Percentiles rank a stretch among this genome's conserved stretches.
Evolutionary conservation across 2,329 filamentous ascomycete species (phyloP).

Genomic region (Neurospora sp.): DNA sequence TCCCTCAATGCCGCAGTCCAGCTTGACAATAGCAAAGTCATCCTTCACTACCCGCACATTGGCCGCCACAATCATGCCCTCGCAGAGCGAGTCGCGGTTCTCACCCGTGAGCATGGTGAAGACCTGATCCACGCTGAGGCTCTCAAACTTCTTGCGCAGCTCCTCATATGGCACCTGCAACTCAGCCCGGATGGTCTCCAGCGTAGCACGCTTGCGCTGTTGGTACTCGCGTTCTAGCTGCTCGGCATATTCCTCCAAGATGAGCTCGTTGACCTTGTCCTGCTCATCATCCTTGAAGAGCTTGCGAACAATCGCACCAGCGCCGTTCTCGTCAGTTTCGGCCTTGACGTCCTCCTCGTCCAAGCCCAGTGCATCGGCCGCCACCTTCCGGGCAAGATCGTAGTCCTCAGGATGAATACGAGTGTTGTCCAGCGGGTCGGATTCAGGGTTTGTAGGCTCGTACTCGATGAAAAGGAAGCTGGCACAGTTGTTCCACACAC

Average conservation of each 20-base stretch:
- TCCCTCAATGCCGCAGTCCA: slow-evolving; percentile 91
- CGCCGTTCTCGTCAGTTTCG: slow-evolving; percentile 81
- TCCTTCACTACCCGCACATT: slow-evolving; percentile 81
- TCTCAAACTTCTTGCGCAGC: slow-evolving; percentile 68
- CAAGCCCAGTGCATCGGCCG: slow-evolving; percentile 88
- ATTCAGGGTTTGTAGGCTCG: slow-evolving; percentile 68
- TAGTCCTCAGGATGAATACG: slow-evolving; percentile 98
- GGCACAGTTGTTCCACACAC: slow-evolving; percentile 93
- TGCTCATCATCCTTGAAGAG: slow-evolving; percentile 91
- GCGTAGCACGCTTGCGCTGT: slow-evolving; percentile 86
- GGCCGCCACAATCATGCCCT: slow-evolving; percentile 89
- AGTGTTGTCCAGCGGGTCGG: slow-evolving; percentile 92
- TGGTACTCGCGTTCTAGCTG: slow-evolving; percentile 89
- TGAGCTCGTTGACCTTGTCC: slow-evolving; percentile 91
- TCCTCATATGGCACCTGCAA: slow-evolving; percentile 91
- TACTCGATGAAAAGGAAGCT: slow-evolving; percentile 90
- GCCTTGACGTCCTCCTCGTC: slow-evolving; percentile 98
- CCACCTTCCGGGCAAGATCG: slow-evolving; percentile 96
- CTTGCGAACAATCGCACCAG: slow-evolving; percentile 84
- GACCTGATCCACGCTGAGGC: slow-evolving; percentile 64
- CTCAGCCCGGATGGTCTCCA: slow-evolving; percentile 93
- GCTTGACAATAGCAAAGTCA: slow-evolving; percentile 84
- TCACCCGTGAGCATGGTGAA: slow-evolving; percentile 94
- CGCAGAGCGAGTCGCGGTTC: slow-evolving; percentile 69
- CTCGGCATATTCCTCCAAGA: slow-evolving; percentile 93